Conservation (phyloP, 2,329 filamentous ascomycete genomes). For the Colletotrichum abscissum region DNA sequence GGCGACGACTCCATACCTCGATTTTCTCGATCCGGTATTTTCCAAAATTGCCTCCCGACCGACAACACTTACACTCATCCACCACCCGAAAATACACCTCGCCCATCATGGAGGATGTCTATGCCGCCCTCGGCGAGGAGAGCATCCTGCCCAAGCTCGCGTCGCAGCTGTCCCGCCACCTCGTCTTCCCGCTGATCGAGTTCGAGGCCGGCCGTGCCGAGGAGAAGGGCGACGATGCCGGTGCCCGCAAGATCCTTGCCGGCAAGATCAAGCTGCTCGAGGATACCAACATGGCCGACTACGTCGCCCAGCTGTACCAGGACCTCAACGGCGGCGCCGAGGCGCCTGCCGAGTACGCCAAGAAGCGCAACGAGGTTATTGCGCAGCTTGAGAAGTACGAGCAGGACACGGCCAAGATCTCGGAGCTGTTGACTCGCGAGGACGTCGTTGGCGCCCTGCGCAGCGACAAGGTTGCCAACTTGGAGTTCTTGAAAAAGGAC, state of each 20-base stretch:
- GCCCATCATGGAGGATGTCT: slow-evolving; percentile 38
- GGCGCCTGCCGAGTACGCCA: slow-evolving; percentile 84
- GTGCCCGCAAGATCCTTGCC: slow-evolving; percentile 78
- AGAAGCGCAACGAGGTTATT: slow-evolving; percentile 91
- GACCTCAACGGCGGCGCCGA: slow-evolving; percentile 85
- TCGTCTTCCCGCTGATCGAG: slow-evolving; percentile 96
- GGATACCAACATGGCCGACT: slow-evolving; percentile 99
- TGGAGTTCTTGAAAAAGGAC: slow-evolving; percentile 97
- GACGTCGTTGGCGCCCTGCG: slow-evolving; percentile 91
- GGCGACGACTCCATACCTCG: slow-evolving; percentile 18
- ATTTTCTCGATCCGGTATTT: slow-evolving; percentile 38
- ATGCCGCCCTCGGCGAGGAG: slow-evolving; percentile 37
- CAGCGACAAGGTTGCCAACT: slow-evolving; percentile 98
- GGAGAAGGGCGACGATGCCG: slow-evolving; percentile 71
- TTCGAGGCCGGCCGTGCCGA: slow-evolving; percentile 87
- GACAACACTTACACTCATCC: not conserved
- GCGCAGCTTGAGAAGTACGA: slow-evolving; percentile 84
- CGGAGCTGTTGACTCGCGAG: slow-evolving; percentile 85
- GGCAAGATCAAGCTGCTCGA: slow-evolving; percentile 95
- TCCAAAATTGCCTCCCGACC: slow-evolving; percentile 29
- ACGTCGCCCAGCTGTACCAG: slow-evolving; percentile 90
- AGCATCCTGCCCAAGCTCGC: slow-evolving; percentile 89
- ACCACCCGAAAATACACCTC: not conserved
- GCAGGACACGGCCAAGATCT: slow-evolving; percentile 89
- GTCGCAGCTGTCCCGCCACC: slow-evolving; percentile 91